Evolutionary conservation across 73 alveolate genomes (phyloP).

Genomic region (Halteria grandinella): DNA sequence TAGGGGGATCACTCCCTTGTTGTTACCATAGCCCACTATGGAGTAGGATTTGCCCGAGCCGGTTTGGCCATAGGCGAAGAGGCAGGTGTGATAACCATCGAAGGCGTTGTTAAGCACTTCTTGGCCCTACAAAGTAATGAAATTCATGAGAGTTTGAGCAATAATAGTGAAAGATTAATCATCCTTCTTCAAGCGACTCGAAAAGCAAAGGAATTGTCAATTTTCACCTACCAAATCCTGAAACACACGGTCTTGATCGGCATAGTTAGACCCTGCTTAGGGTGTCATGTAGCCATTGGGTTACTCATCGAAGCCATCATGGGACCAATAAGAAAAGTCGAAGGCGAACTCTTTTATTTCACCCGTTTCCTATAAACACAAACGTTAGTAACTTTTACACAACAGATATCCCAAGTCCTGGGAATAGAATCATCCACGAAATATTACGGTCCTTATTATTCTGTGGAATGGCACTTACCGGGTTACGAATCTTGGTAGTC

Average conservation of each 20-base stretch:
- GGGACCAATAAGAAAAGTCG: constrained; percentile 83
- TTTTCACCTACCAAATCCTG: constrained; percentile 84
- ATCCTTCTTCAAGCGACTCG: neutral
- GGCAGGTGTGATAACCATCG: constrained; percentile 95
- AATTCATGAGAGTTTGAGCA: too few species aligned
- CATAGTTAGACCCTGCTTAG: constrained; percentile 40
- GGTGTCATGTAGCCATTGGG: constrained; percentile 68
- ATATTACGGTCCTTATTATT: too few species aligned
- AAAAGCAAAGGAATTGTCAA: neutral
- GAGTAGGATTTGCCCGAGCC: constrained; percentile 75
- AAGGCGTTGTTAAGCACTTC: constrained; percentile 58
- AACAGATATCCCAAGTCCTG: too few species aligned
- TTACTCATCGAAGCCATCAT: constrained; percentile 68
- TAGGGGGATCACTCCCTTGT: constrained; percentile 99
- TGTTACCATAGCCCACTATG: constrained; percentile 98
- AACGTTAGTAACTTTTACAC: too few species aligned
- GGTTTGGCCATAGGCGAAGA: constrained; percentile 67
- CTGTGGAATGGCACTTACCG: too few species aligned
- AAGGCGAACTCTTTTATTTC: constrained; percentile 58
- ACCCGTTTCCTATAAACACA: too few species aligned
- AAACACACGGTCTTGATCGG: constrained; percentile 92
- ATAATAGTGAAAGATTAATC: neutral
- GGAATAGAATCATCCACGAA: too few species aligned
- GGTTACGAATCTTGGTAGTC: constrained; percentile 56
- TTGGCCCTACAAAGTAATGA: constrained; percentile 7